phyloP scores from a whole-genome alignment of 2,329 filamentous ascomycete genomes.

The Xylariales sp. region DNA sequence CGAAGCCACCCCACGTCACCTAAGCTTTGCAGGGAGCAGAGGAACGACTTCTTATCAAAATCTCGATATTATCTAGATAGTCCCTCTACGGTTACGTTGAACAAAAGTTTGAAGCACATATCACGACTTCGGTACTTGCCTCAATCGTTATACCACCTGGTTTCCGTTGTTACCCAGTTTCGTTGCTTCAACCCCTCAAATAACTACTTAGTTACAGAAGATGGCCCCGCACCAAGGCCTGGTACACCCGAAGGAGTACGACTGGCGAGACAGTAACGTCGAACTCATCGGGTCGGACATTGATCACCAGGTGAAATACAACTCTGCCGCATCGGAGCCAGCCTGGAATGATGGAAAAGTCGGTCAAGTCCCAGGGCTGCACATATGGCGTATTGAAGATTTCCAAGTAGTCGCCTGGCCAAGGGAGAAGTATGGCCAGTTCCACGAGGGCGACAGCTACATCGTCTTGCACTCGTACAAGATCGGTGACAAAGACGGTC shows the following conservation, averaged over 20 bases:
- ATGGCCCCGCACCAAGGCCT: slow-evolving; percentile 61
- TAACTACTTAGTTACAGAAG: too few relatives aligned
- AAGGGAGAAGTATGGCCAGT: slow-evolving; percentile 50
- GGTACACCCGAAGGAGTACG: slow-evolving; percentile 59
- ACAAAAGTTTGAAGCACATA: too few relatives aligned
- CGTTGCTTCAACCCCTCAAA: too few relatives aligned
- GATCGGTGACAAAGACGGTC: slow-evolving; percentile 37
- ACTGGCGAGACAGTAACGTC: slow-evolving; percentile 65
- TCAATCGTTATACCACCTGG: too few relatives aligned
- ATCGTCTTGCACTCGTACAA: slow-evolving; percentile 59
- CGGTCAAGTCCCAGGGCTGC: slow-evolving; percentile 48
- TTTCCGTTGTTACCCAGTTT: too few relatives aligned
- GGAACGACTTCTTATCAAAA: too few relatives aligned
- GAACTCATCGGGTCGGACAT: slow-evolving; percentile 59
- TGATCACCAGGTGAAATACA: slow-evolving; percentile 65
- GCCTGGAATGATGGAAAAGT: slow-evolving; percentile 60
- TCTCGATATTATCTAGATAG: too few relatives aligned
- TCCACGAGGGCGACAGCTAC: slow-evolving; percentile 65
- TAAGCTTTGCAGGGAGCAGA: too few relatives aligned
- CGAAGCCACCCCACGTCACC: too few relatives aligned
- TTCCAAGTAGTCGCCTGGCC: slow-evolving; percentile 62
- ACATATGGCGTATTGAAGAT: slow-evolving; percentile 63
- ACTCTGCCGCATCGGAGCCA: slow-evolving; percentile 59
- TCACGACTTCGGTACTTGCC: too few relatives aligned
- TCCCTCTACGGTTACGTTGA: too few relatives aligned